Evolutionary conservation across 1,284 basidiomycete genomes (phyloP).

Genomic region (Trametes sp.): DNA sequence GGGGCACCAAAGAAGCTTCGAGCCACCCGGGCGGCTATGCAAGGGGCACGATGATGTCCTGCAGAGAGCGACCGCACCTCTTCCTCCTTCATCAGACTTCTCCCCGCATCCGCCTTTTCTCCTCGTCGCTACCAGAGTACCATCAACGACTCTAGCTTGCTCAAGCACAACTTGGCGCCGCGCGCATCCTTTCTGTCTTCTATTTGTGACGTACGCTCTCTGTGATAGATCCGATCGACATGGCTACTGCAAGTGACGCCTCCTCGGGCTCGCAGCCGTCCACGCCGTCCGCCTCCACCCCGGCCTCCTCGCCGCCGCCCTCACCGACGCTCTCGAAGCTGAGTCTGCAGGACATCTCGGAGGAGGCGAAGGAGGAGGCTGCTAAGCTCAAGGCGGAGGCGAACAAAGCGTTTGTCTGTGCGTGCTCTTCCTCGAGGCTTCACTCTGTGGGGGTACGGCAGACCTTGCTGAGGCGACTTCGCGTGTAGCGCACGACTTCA

Average conservation of each 20-base stretch:
- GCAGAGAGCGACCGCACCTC: neutral
- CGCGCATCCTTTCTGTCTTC: neutral
- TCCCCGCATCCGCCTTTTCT: neutral
- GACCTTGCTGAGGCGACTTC: neutral
- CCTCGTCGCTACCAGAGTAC: neutral
- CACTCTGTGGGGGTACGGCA: no score
- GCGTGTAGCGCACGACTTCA: constrained; percentile 62
- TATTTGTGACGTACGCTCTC: neutral
- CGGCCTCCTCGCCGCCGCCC: constrained; percentile 57
- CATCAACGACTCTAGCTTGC: constrained; percentile 6
- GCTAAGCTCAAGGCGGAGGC: constrained; percentile 80
- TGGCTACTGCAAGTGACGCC: constrained; percentile 18
- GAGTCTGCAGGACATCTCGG: constrained; percentile 63
- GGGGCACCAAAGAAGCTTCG: neutral
- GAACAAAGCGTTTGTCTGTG: constrained; percentile 86
- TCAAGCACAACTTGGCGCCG: neutral
- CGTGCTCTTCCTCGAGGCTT: constrained; percentile 19
- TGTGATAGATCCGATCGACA: constrained; percentile 17
- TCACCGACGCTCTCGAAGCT: constrained; percentile 65
- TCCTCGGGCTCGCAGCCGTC: constrained; percentile 45
- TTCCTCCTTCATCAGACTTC: neutral
- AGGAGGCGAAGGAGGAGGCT: constrained; percentile 74
- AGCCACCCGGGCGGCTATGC: neutral
- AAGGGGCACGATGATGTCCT: neutral
- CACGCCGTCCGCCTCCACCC: constrained; percentile 46